Percentiles rank a stretch among this genome's conserved stretches.
Conservation (phyloP, 2,329 filamentous ascomycete genomes). For the Diaporthe sp. region DNA sequence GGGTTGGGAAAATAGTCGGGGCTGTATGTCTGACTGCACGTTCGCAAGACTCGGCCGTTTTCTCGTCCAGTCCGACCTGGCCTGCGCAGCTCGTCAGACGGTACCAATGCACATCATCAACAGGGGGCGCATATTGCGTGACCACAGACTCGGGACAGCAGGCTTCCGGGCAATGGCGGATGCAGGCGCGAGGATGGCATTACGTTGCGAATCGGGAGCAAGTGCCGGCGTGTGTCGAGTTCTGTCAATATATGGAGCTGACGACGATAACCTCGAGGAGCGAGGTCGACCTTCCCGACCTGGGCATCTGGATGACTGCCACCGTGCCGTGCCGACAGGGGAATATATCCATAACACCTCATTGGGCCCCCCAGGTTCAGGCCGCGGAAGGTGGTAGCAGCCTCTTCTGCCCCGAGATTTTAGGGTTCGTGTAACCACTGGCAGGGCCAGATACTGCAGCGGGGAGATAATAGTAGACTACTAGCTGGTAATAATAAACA, state of each 20-base stretch:
- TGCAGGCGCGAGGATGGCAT: constrained; percentile 13
- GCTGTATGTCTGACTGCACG: not conserved
- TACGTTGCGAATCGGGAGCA: constrained; percentile 12
- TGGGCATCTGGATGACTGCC: constrained; percentile 24
- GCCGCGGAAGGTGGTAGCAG: constrained; percentile 26
- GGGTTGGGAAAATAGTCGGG: constrained; percentile 8
- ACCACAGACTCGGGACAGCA: constrained; percentile 22
- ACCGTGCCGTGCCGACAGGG: constrained; percentile 28
- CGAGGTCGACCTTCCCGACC: constrained; percentile 24
- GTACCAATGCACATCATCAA: constrained; percentile 24
- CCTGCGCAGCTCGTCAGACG: constrained; percentile 17
- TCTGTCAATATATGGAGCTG: constrained; percentile 11
- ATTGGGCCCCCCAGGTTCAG: constrained; percentile 19
- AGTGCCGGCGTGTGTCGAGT: not conserved
- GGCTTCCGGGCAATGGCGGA: constrained; percentile 10
- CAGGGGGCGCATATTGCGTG: constrained; percentile 25
- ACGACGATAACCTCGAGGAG: constrained; percentile 23
- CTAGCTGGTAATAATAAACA: not conserved
- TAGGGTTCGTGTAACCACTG: constrained; percentile 18
- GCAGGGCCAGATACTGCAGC: not conserved
- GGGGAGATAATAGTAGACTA: constrained; percentile 7
- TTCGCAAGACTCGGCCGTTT: constrained; percentile 18
- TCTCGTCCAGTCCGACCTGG: not conserved
- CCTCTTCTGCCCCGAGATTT: not conserved
- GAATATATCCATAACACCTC: constrained; percentile 30